Evolutionary conservation across 1,139 yeast species (phyloP), one percentile per base, ranked within the genome.

Genomic region (Protomyces inouyei): DNA sequence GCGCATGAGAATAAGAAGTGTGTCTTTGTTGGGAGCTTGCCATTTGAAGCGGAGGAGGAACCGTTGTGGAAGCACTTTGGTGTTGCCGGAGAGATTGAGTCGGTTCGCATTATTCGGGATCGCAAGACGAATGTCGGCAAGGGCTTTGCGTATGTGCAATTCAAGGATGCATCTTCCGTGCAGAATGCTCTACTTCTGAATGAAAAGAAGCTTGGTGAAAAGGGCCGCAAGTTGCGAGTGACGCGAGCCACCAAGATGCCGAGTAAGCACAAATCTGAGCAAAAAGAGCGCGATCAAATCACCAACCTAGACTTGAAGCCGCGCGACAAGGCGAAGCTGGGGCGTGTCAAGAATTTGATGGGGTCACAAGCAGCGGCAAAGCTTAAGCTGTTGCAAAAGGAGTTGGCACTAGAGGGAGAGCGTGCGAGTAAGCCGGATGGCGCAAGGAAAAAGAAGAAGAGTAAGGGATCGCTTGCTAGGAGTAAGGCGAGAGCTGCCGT

Each of bases 81-180:
- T 16, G 46, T 25, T 14, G 80, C 86, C 69, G 91, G 90, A 56
- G 83, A 83, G 52, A 86, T 95, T 64, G 97, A 91, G 74, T 86
- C 89, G 68, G 97, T 92, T 32, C 83, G 99, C 74, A 82, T 95
- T 63, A 83, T 95, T 43, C 85, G 99, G 73, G 98, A 95, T 74
- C 78, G 96, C 21, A 89, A 89, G 76, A 93, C 98, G 36, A 93
- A 95, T 72, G 80, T 93, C 68, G 99, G 98, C 70, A 95, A 93
- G 77, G 99, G 99, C 3, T 92, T 95, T 78, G 98, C 97, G 3
- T 88, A 91, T 74, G 91, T 95, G 40, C 98, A 93, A 76, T 95
- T 92, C 77, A 83, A 81, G 68, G 97, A 92, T 75, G 78, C 92
- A 32, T 82, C 86, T 66, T 81, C 87, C 48, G 97, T 95, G 14